Conservation (phyloP, 192 early-diverging fungal genomes). For the Linnemannia exigua region DNA sequence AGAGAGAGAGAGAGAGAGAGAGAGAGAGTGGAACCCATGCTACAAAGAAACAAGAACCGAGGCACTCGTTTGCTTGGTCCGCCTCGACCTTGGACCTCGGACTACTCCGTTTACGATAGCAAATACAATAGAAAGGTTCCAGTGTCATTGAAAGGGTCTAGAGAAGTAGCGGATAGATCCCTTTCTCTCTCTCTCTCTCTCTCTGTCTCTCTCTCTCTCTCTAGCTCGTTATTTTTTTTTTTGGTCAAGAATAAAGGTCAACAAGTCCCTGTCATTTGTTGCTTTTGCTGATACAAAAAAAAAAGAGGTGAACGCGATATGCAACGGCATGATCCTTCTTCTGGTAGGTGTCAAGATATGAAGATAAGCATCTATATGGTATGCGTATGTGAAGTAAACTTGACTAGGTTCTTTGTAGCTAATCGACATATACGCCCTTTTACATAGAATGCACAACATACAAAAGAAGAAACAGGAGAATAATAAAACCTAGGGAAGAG, state of each 20-base stretch:
- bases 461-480: not conserved
- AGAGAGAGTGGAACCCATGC: not conserved
- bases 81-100: not conserved
- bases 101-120: not conserved
- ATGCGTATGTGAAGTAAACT: not conserved
- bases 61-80: not conserved
- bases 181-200: no score
- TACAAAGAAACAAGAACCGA: not conserved
- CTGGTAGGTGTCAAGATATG: not conserved
- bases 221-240: not conserved
- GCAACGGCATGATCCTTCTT: not conserved
- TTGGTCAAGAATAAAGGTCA: not conserved
- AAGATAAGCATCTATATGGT: not conserved
- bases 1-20: not conserved
- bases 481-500: not conserved
- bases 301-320: not conserved
- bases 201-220: no score
- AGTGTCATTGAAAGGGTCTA: not conserved
- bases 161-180: not conserved
- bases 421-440: not conserved
- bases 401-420: not conserved
- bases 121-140: not conserved
- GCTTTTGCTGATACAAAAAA: not conserved
- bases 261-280: not conserved
- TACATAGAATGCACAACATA: not conserved